Evolutionary conservation across 1,139 yeast genomes (phyloP), one percentile per base, ranked within the genome.

Genomic region (Yamadazyma taylorii): DNA sequence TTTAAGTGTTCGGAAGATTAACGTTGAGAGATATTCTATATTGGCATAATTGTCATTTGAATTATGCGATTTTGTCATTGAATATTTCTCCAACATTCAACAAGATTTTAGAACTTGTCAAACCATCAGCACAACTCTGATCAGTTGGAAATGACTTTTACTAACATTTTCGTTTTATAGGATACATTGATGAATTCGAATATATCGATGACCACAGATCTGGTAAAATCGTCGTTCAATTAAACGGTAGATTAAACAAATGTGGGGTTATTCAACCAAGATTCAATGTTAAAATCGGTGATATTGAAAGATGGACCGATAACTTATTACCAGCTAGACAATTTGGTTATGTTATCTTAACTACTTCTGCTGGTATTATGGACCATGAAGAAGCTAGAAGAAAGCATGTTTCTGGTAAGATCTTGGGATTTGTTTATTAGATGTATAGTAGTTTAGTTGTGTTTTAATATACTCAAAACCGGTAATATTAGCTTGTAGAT

Each of bases 381-480:
- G 97, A 92, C 79, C 98, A 92, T 78, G 98, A 92, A 78, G 98
- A 92, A 79, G 98, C 98, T 60, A 89, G 97, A 83, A 86, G 97
- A 84, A 92, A 92, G 86, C 97, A 92, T 74, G 97, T 90, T 59
- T 88, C 97, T 58, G 97, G 97, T 72, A 90, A 90, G 78, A 84
- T 90, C 65, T 81, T 90, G 64, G 97, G 97, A 63, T 90, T 86
- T 72, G 96, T 90, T 52, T 90, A 90, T 79, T 88, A 83, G 66
- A 38, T 48, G 13, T 16, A 16, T 26, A 21, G 24, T 19, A 19
- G 5, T 19, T 19, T 19, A 8, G 21, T n/a, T 17, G 15, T 24
- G 19, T 32, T 11, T 19, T 14, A 17, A 15, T 23, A 23, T 23
- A 31, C 5, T n/a, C 4, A 17, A 12, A n/a, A 28, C 5, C 10